Percentiles rank a stretch among this genome's conserved stretches.
These are phyloP conservation scores for Stephanodiscus minutulus DNA, from an alignment of 108 stramenopile genomes.

Conservation along the genomic window DNA sequence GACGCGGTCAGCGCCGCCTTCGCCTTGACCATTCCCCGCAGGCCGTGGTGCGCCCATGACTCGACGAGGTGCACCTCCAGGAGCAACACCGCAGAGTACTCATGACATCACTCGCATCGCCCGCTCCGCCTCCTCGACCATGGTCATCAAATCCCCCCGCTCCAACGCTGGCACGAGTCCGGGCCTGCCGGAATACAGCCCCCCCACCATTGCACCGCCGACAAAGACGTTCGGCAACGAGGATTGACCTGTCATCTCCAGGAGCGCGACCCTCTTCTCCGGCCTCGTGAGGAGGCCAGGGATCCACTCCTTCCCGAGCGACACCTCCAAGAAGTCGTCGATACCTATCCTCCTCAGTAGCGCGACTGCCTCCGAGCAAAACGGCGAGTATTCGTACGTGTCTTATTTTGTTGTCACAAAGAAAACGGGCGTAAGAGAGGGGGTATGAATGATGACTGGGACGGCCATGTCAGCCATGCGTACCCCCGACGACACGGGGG, in stretches of 20 bases:
- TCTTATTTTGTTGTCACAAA: conserved; percentile 20
- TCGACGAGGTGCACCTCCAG: no score
- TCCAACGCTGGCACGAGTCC: conserved; percentile 63
- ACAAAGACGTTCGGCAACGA: conserved; percentile 74
- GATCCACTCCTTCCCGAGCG: conserved; percentile 74
- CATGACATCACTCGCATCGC: conserved; percentile 7
- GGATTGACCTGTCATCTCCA: conserved; percentile 71
- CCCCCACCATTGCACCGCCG: conserved; percentile 62
- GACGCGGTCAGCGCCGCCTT: no score
- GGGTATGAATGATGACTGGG: no score
- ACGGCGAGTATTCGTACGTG: conserved; percentile 76
- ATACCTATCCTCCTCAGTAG: conserved; percentile 55
- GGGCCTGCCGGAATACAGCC: conserved; percentile 70
- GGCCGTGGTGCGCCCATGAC: no score
- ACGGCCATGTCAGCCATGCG: neutral
- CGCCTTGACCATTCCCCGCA: no score
- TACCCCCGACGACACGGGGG: neutral
- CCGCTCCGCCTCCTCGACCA: conserved; percentile 30
- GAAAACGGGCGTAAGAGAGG: neutral
- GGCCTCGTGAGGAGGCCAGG: conserved; percentile 61
- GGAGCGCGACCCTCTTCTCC: conserved; percentile 59
- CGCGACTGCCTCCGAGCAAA: conserved; percentile 60
- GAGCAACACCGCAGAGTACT: no score
- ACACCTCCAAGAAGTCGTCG: conserved; percentile 51
- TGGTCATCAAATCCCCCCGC: conserved; percentile 36